These are phyloP conservation scores for Rhizopus delemar DNA, from an alignment of 371 early-diverging fungal species.

Conservation along the genomic window DNA sequence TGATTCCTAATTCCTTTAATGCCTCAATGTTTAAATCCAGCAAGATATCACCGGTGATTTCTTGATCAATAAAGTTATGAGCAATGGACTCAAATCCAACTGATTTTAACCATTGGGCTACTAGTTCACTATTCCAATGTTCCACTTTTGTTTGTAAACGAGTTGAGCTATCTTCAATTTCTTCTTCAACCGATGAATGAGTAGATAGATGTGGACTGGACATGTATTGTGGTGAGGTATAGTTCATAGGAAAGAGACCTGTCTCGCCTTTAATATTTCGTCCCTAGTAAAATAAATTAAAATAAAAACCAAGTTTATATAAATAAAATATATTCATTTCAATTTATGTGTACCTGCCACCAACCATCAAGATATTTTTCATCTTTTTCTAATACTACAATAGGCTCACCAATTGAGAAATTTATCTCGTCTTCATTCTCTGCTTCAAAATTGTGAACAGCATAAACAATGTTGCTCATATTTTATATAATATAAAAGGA, in stretches of 20 bases:
- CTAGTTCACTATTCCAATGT: slow-evolving; percentile 42
- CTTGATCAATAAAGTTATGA: slow-evolving; percentile 66
- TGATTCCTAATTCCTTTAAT: slow-evolving; percentile 71
- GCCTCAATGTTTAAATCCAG: slow-evolving; percentile 63
- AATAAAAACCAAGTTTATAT: not conserved
- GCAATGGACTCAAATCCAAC: slow-evolving; percentile 60
- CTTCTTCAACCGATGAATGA: slow-evolving; percentile 31
- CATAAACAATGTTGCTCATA: slow-evolving; percentile 59
- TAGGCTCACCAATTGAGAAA: slow-evolving; percentile 68
- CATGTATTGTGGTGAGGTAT: slow-evolving; percentile 41
- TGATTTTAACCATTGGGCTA: slow-evolving; percentile 47
- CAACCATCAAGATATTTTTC: slow-evolving; percentile 82
- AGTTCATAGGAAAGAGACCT: slow-evolving; percentile 80
- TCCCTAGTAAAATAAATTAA: slow-evolving; percentile 29
- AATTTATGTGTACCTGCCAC: slow-evolving; percentile 68
- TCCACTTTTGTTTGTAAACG: slow-evolving; percentile 33
- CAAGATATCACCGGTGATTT: slow-evolving; percentile 73
- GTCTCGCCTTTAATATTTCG: slow-evolving; percentile 63
- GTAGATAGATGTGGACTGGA: slow-evolving; percentile 21
- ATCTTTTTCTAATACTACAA: slow-evolving; percentile 77
- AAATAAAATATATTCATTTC: not conserved
- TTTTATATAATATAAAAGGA: not conserved
- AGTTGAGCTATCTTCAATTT: slow-evolving; percentile 35
- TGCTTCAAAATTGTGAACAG: slow-evolving; percentile 66
- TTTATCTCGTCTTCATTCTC: slow-evolving; percentile 80